These are phyloP conservation scores for Paracoccidioides lutzii DNA, from an alignment of 2,329 filamentous ascomycete genomes.

Conservation along the genomic window DNA sequence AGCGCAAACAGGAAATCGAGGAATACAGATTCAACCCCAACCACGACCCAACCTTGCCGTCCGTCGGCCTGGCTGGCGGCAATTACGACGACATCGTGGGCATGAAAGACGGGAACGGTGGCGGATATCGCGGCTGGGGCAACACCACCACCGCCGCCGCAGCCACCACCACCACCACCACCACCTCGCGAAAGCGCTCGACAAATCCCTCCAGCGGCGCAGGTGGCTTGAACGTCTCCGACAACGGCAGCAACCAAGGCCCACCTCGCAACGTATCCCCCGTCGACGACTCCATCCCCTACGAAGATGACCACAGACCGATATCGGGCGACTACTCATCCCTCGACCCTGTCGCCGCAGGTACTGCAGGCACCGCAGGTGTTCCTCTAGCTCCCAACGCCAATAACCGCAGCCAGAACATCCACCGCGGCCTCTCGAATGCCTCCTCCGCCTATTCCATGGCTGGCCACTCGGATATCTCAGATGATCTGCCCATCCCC, in stretches of 20 bases:
- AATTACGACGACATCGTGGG: conserved; percentile 46
- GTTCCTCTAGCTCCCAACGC: not conserved
- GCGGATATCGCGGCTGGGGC: conserved; percentile 91
- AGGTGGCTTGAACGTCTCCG: conserved; percentile 51
- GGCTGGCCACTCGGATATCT: conserved; percentile 56
- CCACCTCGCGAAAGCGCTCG: conserved; percentile 68
- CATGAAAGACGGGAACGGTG: conserved; percentile 62
- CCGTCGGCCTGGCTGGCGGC: conserved; percentile 37
- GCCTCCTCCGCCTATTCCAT: conserved; percentile 92
- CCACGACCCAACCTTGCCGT: conserved; percentile 67
- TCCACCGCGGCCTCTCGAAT: conserved; percentile 83
- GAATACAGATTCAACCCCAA: conserved; percentile 99
- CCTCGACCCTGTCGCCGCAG: not conserved
- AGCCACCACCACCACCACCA: conserved; percentile 65
- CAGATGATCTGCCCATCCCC: conserved; percentile 41
- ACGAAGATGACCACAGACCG: conserved; percentile 49
- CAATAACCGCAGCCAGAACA: conserved; percentile 52
- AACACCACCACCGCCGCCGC: too few species aligned
- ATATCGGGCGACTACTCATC: conserved; percentile 52
- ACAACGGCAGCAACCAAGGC: conserved; percentile 47
- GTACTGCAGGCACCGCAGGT: too few species aligned
- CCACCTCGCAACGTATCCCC: conserved; percentile 47
- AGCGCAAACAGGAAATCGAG: conserved; percentile 87
- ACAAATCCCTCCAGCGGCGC: conserved; percentile 71
- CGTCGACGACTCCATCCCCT: conserved; percentile 44